Evolutionary conservation across 768 basidiomycete genomes (phyloP).

Genomic region (Ramaria sp.): DNA sequence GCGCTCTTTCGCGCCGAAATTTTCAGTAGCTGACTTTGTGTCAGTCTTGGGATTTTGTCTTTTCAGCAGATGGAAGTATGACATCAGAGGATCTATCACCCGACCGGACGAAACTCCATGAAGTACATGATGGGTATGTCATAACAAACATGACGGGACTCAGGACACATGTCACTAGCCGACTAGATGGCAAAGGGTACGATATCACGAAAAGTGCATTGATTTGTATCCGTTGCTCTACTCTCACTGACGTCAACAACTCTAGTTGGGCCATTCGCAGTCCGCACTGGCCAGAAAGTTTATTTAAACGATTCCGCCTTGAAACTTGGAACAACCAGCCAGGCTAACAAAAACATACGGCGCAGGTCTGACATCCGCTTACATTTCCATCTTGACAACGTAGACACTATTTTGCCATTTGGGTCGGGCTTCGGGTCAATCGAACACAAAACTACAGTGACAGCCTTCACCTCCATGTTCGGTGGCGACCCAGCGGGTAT

Average conservation of each 20-base stretch:
- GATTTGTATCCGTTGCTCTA: neutral
- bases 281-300: conserved; percentile 71
- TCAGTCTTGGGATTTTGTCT: conserved; percentile 75
- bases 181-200: conserved; percentile 77
- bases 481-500: conserved; percentile 46
- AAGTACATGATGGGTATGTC: conserved; percentile 59
- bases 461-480: conserved; percentile 59
- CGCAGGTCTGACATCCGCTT: conserved; percentile 42
- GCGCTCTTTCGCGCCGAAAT: conserved; percentile 9
- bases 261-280: conserved; percentile 71
- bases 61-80: conserved; percentile 46
- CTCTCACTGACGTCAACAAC: conserved; percentile 5
- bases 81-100: conserved; percentile 65
- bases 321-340: conserved; percentile 22
- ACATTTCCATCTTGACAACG: conserved; percentile 43
- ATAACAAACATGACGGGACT: conserved; percentile 73
- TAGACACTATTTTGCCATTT: conserved; percentile 37
- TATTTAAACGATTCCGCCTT: conserved; percentile 65
- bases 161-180: conserved; percentile 63
- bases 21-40: conserved; percentile 5
- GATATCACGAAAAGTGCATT: conserved; percentile 72
- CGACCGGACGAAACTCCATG: conserved; percentile 49
- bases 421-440: conserved; percentile 28
- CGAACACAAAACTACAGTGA: conserved; percentile 37
- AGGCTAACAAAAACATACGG: conserved; percentile 3